These are phyloP conservation scores for Aspergillus glaucus DNA, from an alignment of 2,329 filamentous ascomycete genomes.

Conservation along the genomic window DNA sequence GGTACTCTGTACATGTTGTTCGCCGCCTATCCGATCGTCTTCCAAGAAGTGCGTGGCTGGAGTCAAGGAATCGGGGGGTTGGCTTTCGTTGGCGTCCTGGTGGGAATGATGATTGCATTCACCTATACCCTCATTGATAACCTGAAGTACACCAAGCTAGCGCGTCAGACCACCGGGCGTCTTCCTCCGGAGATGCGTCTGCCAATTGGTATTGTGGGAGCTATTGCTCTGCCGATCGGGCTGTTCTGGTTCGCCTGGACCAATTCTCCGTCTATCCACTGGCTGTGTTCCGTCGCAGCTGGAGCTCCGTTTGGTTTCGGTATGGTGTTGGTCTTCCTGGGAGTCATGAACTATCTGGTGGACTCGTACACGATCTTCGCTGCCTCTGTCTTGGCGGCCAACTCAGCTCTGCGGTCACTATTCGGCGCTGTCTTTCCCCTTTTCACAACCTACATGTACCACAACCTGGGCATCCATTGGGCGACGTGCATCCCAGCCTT, in stretches of 20 bases:
- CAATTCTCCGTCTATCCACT: slow-evolving; percentile 39
- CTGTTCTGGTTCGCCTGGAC: slow-evolving; percentile 58
- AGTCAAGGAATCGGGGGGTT: slow-evolving; percentile 41
- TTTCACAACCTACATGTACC: slow-evolving; percentile 42
- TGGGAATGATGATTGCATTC: slow-evolving; percentile 32
- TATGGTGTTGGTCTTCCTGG: slow-evolving; percentile 35
- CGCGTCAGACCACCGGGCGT: slow-evolving; percentile 14
- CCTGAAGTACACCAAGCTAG: slow-evolving; percentile 23
- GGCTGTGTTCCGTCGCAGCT: slow-evolving; percentile 31
- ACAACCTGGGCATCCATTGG: slow-evolving; percentile 41
- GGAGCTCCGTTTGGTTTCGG: slow-evolving; percentile 36
- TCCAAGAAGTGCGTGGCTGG: slow-evolving; percentile 37
- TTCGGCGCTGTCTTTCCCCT: slow-evolving; percentile 42
- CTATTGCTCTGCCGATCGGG: slow-evolving; percentile 47
- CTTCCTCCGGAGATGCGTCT: slow-evolving; percentile 52
- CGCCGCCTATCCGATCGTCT: slow-evolving; percentile 43
- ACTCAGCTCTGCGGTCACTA: slow-evolving; percentile 38
- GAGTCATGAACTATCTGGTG: slow-evolving; percentile 37
- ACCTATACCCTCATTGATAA: slow-evolving; percentile 35
- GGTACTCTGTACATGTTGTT: slow-evolving; percentile 41
- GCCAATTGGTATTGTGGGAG: slow-evolving; percentile 44
- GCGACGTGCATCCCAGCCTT: slow-evolving; percentile 41
- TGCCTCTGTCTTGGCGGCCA: slow-evolving; percentile 36
- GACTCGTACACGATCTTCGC: slow-evolving; percentile 38
- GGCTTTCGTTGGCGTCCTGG: slow-evolving; percentile 41